phyloP scores from a whole-genome alignment of 1,139 yeast genomes.

The Pichia sp. region DNA sequence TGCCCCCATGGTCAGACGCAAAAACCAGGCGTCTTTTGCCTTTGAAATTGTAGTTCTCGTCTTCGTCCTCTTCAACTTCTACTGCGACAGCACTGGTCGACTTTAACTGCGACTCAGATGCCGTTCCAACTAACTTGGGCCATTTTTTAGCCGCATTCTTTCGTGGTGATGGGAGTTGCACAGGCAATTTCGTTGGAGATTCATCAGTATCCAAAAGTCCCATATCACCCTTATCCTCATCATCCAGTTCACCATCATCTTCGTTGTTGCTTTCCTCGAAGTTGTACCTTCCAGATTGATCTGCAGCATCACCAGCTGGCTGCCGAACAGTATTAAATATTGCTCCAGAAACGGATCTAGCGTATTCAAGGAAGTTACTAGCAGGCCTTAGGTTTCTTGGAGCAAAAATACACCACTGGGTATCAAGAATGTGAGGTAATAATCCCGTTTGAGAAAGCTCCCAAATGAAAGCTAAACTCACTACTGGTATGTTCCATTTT shows the following conservation, averaged over 20 bases:
- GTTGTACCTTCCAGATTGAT: slow-evolving; percentile 6
- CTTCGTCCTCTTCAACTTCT: slow-evolving; percentile 2
- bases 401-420: slow-evolving; percentile 52
- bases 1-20: neutral
- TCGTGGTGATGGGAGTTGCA: slow-evolving; percentile 34
- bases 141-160: slow-evolving; percentile 32
- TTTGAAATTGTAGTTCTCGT: slow-evolving; percentile 14
- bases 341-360: slow-evolving; percentile 27
- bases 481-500: slow-evolving; percentile 53
- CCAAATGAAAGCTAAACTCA: slow-evolving; percentile 52
- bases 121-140: slow-evolving; percentile 36
- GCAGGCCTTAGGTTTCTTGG: slow-evolving; percentile 30
- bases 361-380: slow-evolving; percentile 37
- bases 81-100: neutral
- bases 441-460: slow-evolving; percentile 33
- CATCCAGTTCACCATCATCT: neutral
- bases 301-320: neutral
- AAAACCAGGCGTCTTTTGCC: slow-evolving; percentile 9
- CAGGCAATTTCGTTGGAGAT: slow-evolving; percentile 14
- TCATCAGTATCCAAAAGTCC: neutral
- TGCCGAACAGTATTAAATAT: slow-evolving; percentile 18
- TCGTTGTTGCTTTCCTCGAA: neutral
- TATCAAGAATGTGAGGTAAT: slow-evolving; percentile 35
- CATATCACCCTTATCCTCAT: neutral
- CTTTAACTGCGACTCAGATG: slow-evolving; percentile 34